A percentile compares a stretch with the other conserved stretches of the same genome.
phyloP scores from a whole-genome alignment of 2,329 filamentous ascomycete genomes.

The Pyricularia grisea region DNA sequence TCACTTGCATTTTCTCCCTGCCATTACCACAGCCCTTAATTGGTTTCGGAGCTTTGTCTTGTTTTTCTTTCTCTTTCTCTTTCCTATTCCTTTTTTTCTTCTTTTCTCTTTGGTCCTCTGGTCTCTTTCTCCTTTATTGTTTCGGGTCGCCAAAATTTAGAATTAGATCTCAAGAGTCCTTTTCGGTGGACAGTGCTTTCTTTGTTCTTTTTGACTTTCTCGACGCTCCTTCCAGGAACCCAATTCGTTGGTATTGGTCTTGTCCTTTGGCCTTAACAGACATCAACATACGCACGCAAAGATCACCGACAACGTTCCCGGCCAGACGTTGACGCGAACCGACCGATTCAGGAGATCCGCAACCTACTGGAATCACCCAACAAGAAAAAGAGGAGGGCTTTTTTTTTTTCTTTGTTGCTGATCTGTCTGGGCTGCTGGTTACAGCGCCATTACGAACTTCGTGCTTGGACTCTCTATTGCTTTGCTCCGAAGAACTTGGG shows the following conservation, averaged over 20 bases:
- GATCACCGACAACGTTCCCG: background rate
- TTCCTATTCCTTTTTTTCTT: constrained; percentile 8
- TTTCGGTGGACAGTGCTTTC: background rate
- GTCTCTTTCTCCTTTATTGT: constrained; percentile 7
- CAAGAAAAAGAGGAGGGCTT: background rate
- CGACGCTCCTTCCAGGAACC: constrained; percentile 1
- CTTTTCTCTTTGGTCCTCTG: constrained; percentile 2
- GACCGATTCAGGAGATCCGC: background rate
- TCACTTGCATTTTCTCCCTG: constrained; percentile 3
- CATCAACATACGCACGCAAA: background rate
- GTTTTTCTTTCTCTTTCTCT: no score
- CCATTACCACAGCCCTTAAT: background rate
- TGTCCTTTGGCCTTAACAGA: background rate
- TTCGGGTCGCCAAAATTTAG: background rate
- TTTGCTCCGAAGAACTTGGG: background rate
- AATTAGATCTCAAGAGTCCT: constrained; percentile 4
- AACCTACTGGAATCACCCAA: background rate
- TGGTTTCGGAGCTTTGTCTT: constrained; percentile 6
- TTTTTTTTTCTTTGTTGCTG: background rate
- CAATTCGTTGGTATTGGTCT: background rate
- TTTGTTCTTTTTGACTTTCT: background rate
- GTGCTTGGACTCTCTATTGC: background rate
- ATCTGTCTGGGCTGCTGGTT: background rate
- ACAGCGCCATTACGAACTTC: background rate
- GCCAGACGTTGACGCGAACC: background rate